Evolutionary conservation across 1,139 yeast species (phyloP).

Genomic region (Yamadazyma membranifaciens): DNA sequence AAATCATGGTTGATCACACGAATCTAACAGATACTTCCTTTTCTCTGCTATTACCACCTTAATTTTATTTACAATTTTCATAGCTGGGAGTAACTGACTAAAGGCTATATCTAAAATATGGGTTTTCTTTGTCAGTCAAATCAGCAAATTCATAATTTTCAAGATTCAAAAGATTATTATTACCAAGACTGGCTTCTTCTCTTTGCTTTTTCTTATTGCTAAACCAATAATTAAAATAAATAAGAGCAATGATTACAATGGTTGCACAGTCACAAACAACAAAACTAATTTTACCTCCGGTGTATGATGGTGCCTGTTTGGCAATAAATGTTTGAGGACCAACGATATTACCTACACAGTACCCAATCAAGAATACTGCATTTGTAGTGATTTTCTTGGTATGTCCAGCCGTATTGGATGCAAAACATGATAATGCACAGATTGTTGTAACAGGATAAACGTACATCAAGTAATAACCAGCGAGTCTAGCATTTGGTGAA

Average conservation of each 20-base stretch:
- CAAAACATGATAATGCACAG: constrained; percentile 13
- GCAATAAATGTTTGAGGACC: constrained; percentile 69
- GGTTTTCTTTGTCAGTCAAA: constrained; percentile 63
- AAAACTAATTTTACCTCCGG: constrained; percentile 39
- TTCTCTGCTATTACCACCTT: too few relatives aligned
- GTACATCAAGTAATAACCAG: too few relatives aligned
- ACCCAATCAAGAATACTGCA: constrained; percentile 45
- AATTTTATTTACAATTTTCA: too few relatives aligned
- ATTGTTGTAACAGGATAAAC: constrained; percentile 7
- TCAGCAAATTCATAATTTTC: constrained; percentile 57
- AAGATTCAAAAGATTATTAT: too few relatives aligned
- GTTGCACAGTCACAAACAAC: constrained; percentile 6
- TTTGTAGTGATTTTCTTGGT: constrained; percentile 20
- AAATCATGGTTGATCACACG: too few relatives aligned
- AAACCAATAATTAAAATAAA: too few relatives aligned
- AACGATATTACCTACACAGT: constrained; percentile 63
- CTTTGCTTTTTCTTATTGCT: too few relatives aligned
- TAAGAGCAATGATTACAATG: too few relatives aligned
- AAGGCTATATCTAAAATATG: constrained; percentile 12
- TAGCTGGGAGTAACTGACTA: too few relatives aligned
- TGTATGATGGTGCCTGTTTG: constrained; percentile 51
- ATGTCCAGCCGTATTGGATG: constrained; percentile 18
- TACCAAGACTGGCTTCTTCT: too few relatives aligned
- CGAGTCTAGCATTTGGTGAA: too few relatives aligned
- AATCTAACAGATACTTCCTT: too few relatives aligned